A percentile compares a stretch with the other conserved stretches of the same genome.
These are phyloP conservation scores for Sporormia fimetaria DNA, from an alignment of 495 filamentous ascomycete species.

Conservation along the genomic window DNA sequence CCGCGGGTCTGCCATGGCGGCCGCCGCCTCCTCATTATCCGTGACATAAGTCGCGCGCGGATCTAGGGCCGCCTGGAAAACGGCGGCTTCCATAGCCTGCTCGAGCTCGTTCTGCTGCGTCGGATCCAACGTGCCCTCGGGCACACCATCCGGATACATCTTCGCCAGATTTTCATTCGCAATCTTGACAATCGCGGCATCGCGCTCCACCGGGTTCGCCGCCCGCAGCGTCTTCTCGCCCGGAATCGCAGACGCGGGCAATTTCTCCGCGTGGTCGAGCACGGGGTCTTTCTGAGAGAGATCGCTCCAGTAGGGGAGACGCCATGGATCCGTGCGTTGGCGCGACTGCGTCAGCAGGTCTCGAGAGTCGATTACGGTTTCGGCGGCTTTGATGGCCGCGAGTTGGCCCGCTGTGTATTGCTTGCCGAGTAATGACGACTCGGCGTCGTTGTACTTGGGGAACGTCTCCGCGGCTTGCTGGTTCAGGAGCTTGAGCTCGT, in stretches of 20 bases:
- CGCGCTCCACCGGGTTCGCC: constrained; percentile 16
- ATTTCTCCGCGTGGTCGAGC: constrained; percentile 23
- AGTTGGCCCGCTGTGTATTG: constrained; percentile 73
- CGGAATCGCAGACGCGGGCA: constrained; percentile 1
- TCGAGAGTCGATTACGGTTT: constrained; percentile 63
- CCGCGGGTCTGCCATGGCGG: constrained; percentile 16
- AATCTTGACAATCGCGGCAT: constrained; percentile 14
- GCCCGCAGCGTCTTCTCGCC: constrained; percentile 8
- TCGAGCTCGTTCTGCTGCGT: constrained; percentile 9
- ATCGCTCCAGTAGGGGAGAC: constrained; percentile 73
- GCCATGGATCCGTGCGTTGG: constrained; percentile 57
- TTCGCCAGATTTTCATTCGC: constrained; percentile 42
- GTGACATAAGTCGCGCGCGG: constrained; percentile 12
- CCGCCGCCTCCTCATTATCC: constrained; percentile 2
- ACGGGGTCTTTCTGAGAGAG: constrained; percentile 63
- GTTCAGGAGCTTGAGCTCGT: constrained; percentile 24
- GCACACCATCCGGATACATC: constrained; percentile 34
- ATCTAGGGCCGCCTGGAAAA: constrained; percentile 19
- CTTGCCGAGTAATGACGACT: constrained; percentile 49
- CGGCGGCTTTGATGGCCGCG: constrained; percentile 73
- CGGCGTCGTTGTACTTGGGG: constrained; percentile 54
- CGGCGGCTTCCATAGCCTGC: constrained; percentile 11
- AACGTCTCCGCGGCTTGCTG: constrained; percentile 36
- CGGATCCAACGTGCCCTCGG: constrained; percentile 6
- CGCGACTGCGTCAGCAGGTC: constrained; percentile 65